Base-by-base conservation (phyloP, 306 rosid species). In the Fagus crenata region DNA sequence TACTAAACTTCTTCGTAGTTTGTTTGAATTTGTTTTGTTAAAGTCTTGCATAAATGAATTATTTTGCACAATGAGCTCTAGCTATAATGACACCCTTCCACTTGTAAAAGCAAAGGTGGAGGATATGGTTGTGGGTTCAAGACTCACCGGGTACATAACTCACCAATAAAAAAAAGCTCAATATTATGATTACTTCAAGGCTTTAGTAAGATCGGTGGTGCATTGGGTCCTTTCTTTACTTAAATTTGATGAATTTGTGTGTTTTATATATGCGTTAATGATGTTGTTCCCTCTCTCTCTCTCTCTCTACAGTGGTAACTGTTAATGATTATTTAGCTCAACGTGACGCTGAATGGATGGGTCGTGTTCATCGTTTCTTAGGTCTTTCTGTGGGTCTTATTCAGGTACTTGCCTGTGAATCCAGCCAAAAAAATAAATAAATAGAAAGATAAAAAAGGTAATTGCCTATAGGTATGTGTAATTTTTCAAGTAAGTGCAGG, bases 321-420 rank as follows among this genome's bases (percentile, higher is more conserved):
- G 97, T 95, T 74, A 95, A 95, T 31, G 98, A 92, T 81, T 95
- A 95, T 89, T 89, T 95, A 82, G 98, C 98, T 88, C 96, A 92
- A 77, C 92, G 97, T n/a, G 97, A 95, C 89, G 97, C 98, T 76
- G 98, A 95, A 81, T 95, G 98, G 98, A 95, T 95, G 98, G 98
- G 98, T 75, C 90, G 90, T 55, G 97, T 92, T 83, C 98, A 95
- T 82, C 91, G 91, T 74, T 95, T 92, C 87, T 85, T 95, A 77
- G 97, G 97, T 83, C 96, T 95, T 75, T 92, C 97, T 13, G 96
- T 95, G 78, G 98, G 98, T 67, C 96, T 94, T 77, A 87, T 94
- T 78, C 98, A 90, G 97, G 97, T 94, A 76, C 73, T 75, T 78
- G 80, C 42, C 72, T 37, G 15, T 77, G 46, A 55, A 43, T 49